phyloP scores from a whole-genome alignment of 345 rosid genomes.

The Eucalyptus cloeziana region DNA sequence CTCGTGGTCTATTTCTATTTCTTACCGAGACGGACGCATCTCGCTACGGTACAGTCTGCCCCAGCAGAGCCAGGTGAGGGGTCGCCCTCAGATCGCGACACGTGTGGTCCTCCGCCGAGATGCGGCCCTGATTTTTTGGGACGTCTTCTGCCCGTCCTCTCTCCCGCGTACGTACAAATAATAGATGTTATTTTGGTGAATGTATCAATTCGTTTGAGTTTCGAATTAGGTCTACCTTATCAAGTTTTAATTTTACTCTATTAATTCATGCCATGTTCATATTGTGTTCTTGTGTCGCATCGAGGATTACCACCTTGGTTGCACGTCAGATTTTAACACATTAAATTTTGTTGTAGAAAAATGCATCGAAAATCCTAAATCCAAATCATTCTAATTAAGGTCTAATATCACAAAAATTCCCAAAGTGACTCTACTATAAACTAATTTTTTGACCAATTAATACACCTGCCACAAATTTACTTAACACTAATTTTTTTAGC shows the following conservation, averaged over 20 bases:
- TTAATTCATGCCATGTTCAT: not conserved
- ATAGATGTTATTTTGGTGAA: not conserved
- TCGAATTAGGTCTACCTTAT: not conserved
- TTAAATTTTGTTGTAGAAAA: no score
- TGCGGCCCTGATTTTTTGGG: not conserved
- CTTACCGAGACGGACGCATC: not conserved
- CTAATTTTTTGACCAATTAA: no score
- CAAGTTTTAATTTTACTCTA: not conserved
- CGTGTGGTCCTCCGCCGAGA: not conserved
- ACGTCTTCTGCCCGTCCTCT: not conserved
- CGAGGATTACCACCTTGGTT: rapidly evolving
- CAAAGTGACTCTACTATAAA: no score
- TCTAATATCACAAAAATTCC: no score
- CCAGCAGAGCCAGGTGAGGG: not conserved
- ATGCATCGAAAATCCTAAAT: no score
- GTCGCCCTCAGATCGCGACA: not conserved
- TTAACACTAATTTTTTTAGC: rapidly evolving
- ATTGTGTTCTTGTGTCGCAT: not conserved
- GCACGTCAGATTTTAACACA: rapidly evolving
- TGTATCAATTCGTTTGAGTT: not conserved
- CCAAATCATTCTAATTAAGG: no score
- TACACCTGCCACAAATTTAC: rapidly evolving
- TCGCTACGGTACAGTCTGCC: not conserved
- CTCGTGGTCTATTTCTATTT: not conserved
- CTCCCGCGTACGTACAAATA: not conserved